A percentile compares a stretch with the other conserved stretches of the same genome.
phyloP scores from a whole-genome alignment of 2,329 filamentous ascomycete species.

The Xylariales sp. region DNA sequence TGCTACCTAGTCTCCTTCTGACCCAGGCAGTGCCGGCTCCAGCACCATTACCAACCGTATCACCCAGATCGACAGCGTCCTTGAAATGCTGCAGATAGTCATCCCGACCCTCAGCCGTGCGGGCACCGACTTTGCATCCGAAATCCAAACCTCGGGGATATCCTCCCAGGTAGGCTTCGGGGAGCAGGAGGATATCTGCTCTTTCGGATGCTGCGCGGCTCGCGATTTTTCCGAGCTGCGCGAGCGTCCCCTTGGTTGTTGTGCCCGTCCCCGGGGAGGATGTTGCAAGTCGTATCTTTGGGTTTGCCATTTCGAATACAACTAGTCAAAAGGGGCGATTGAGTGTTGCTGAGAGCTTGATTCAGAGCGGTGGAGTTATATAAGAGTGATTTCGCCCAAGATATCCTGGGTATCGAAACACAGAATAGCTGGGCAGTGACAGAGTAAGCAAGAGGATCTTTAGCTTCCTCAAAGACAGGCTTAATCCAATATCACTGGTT shows the following conservation, averaged over 20 bases:
- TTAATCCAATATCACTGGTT: no score
- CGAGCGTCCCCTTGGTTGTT: constrained; percentile 56
- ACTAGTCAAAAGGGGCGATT: no score
- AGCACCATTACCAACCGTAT: constrained; percentile 57
- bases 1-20: constrained; percentile 47
- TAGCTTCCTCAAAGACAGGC: no score
- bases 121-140: constrained; percentile 67
- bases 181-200: constrained; percentile 74
- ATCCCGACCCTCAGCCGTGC: constrained; percentile 68
- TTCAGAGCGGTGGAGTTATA: no score
- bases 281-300: constrained; percentile 47
- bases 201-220: constrained; percentile 51
- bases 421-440: no score
- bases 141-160: constrained; percentile 82
- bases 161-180: constrained; percentile 87
- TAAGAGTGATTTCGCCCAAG: no score
- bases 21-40: constrained; percentile 74
- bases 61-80: constrained; percentile 75
- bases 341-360: no score
- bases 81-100: constrained; percentile 81
- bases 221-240: constrained; percentile 59
- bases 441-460: no score
- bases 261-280: constrained; percentile 49
- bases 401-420: no score
- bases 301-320: constrained; percentile 13